phyloP scores from a whole-genome alignment of 2,329 filamentous ascomycete species.

The Phoma sp. region DNA sequence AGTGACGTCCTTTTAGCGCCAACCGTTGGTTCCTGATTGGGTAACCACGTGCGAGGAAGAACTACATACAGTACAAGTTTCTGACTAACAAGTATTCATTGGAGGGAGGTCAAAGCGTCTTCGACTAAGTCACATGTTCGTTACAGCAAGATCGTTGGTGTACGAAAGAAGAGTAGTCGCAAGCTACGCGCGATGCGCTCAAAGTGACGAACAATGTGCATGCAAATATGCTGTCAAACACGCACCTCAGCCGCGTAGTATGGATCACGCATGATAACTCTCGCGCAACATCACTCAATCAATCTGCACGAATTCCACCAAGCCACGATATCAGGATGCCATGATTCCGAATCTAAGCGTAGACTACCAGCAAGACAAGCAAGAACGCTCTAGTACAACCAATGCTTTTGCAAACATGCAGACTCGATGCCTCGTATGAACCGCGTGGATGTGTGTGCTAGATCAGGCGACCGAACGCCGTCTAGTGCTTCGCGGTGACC shows the following conservation, averaged over 20 bases:
- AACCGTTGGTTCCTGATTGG: conserved; percentile 1
- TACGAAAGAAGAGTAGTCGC: too few relatives aligned
- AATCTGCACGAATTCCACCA: not conserved
- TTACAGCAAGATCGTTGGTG: too few relatives aligned
- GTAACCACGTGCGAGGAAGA: not conserved
- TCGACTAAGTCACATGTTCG: too few relatives aligned
- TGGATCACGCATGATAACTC: too few relatives aligned
- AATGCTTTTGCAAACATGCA: conserved; percentile 2
- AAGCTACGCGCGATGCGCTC: too few relatives aligned
- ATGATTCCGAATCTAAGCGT: conserved; percentile 8
- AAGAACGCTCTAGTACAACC: conserved; percentile 1
- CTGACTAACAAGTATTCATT: too few relatives aligned
- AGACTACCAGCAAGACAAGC: not conserved
- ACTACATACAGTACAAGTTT: too few relatives aligned
- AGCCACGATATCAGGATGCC: conserved; percentile 10
- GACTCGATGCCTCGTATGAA: not conserved
- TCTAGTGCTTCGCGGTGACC: conserved; percentile 70
- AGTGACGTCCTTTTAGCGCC: conserved; percentile 17
- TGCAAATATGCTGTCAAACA: not conserved
- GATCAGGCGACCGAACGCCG: conserved; percentile 27
- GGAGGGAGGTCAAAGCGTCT: too few relatives aligned
- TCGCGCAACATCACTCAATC: too few relatives aligned
- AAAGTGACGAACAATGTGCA: not conserved
- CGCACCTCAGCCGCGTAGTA: not conserved
- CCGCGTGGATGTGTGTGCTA: not conserved